Evolutionary conservation across 306 rosid genomes (phyloP).

Genomic region (Datisca glomerata): DNA sequence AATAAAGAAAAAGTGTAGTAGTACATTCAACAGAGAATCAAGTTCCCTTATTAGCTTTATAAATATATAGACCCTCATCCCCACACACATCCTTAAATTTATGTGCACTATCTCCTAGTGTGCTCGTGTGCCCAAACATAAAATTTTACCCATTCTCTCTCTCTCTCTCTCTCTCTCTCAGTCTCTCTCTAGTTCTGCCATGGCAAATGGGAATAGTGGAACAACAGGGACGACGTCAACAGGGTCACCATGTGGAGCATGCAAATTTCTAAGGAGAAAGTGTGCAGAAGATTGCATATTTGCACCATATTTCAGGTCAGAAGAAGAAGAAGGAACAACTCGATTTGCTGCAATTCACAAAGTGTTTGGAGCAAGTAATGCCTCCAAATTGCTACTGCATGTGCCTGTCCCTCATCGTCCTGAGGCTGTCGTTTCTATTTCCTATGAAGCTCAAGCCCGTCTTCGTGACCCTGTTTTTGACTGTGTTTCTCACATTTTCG

Average conservation of each 20-base stretch:
- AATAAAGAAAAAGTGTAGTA: too few relatives aligned
- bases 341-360: constrained; percentile 91
- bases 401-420: constrained; percentile 59
- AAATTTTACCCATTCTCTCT: too few relatives aligned
- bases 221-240: constrained; percentile 58
- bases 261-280: constrained; percentile 94
- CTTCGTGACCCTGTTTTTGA: constrained; percentile 92
- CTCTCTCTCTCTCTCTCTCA: too few relatives aligned
- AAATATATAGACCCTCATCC: too few relatives aligned
- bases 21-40: too few relatives aligned
- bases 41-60: too few relatives aligned
- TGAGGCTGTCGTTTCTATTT: constrained; percentile 69
- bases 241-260: constrained; percentile 98
- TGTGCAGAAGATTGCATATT: constrained; percentile 81
- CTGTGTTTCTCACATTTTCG: constrained; percentile 85
- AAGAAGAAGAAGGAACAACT: constrained; percentile 83
- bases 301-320: constrained; percentile 88
- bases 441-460: constrained; percentile 96
- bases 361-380: constrained; percentile 96
- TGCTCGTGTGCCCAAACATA: too few relatives aligned
- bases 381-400: constrained; percentile 77
- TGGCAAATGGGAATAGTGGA: too few relatives aligned
- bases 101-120: too few relatives aligned
- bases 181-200: too few relatives aligned
- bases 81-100: too few relatives aligned